phyloP scores from a whole-genome alignment of 2,329 filamentous ascomycete species.

The Dryadomyces sulphureus region DNA sequence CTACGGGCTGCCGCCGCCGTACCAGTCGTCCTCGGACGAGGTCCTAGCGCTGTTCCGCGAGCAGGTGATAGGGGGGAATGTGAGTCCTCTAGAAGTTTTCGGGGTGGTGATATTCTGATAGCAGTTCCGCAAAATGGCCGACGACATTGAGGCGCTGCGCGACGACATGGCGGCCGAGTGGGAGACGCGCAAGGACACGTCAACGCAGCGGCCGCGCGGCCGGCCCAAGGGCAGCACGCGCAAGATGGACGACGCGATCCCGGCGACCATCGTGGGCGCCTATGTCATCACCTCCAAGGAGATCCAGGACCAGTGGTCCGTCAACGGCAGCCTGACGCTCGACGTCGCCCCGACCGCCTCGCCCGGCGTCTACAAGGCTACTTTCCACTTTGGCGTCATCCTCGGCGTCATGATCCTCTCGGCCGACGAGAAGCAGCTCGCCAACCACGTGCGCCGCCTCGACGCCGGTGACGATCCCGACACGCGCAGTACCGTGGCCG shows the following conservation, averaged over 20 bases:
- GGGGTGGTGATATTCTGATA: neutral
- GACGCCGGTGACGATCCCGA: conserved; percentile 12
- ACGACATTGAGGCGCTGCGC: conserved; percentile 10
- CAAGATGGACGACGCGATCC: conserved; percentile 8
- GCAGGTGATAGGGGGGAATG: conserved; percentile 9
- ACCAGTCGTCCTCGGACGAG: conserved; percentile 12
- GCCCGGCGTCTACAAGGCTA: conserved; percentile 15
- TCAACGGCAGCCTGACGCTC: conserved; percentile 14
- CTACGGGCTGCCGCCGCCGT: conserved; percentile 13
- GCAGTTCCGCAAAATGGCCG: conserved; percentile 10
- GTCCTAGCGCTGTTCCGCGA: conserved; percentile 10
- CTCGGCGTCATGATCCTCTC: conserved; percentile 17
- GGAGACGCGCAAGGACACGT: conserved; percentile 9
- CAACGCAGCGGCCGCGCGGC: conserved; percentile 9
- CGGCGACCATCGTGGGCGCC: conserved; percentile 12
- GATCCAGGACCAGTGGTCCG: conserved; percentile 14
- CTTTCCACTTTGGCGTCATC: conserved; percentile 17
- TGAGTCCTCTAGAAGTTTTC: neutral
- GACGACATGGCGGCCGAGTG: conserved; percentile 12
- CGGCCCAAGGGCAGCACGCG: conserved; percentile 12
- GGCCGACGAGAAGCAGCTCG: conserved; percentile 12
- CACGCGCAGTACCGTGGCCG: neutral
- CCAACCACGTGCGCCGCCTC: conserved; percentile 13
- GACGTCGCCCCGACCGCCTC: conserved; percentile 13
- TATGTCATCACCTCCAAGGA: conserved; percentile 15